A percentile compares a stretch with the other conserved stretches of the same genome.
Conservation (phyloP, 306 rosid species). For the Leucaena leucocephala region DNA sequence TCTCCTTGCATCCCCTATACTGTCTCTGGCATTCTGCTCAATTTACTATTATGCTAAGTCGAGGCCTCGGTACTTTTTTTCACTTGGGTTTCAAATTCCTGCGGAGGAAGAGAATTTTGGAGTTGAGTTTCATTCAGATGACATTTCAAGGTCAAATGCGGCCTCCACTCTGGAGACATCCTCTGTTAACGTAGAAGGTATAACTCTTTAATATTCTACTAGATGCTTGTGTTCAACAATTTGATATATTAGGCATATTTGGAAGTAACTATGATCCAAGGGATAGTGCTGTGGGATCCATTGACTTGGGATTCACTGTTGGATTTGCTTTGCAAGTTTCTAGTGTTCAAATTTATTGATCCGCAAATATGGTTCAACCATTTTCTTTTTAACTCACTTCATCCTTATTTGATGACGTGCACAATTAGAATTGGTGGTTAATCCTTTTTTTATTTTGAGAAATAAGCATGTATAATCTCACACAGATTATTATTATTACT, state of each 20-base stretch:
- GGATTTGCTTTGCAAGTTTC: conserved; percentile 23
- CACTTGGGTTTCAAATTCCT: conserved; percentile 72
- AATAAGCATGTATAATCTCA: conserved; percentile 10
- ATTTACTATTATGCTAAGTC: conserved; percentile 74
- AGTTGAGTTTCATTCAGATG: conserved; percentile 46
- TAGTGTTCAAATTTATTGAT: conserved; percentile 5
- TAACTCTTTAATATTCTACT: conserved; percentile 25
- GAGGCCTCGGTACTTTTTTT: conserved; percentile 60
- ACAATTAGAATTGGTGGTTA: conserved; percentile 16
- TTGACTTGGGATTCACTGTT: conserved; percentile 19
- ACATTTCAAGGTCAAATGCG: conserved; percentile 42
- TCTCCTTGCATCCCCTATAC: conserved; percentile 81
- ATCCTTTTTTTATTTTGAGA: conserved; percentile 8
- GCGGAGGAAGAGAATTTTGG: conserved; percentile 55
- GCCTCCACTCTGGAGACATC: conserved; percentile 39
- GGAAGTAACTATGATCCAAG: conserved; percentile 24
- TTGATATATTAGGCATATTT: conserved; percentile 12
- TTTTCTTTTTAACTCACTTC: conserved; percentile 20
- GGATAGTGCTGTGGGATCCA: background rate
- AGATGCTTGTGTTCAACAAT: conserved; percentile 29
- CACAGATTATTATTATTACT: background rate
- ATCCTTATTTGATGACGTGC: conserved; percentile 20
- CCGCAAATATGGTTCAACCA: conserved; percentile 1
- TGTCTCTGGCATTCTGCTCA: conserved; percentile 74
- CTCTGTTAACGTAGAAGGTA: conserved; percentile 57